A percentile compares a stretch with the other conserved stretches of the same genome.
These are phyloP conservation scores for Microcos paniculata DNA, from an alignment of 345 rosid genomes.

Conservation along the genomic window DNA sequence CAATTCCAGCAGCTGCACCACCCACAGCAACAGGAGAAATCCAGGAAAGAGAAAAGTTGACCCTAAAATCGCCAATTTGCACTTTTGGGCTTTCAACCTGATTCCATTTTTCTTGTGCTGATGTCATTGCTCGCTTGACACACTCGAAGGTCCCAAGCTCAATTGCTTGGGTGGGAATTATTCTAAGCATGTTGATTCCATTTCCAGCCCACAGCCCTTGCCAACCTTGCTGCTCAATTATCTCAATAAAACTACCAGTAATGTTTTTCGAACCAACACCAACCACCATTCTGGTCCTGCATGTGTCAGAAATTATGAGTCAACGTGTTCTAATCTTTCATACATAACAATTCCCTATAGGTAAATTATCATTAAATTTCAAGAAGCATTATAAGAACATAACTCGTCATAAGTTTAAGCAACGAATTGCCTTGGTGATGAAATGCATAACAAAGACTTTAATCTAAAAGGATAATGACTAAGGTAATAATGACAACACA, in stretches of 20 bases:
- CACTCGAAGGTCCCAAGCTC: slow-evolving; percentile 93
- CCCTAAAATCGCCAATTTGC: slow-evolving; percentile 61
- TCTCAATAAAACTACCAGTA: slow-evolving; percentile 83
- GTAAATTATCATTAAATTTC: too few relatives aligned
- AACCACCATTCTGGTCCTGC: slow-evolving; percentile 97
- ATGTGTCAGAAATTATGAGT: slow-evolving; percentile 16
- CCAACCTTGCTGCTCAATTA: slow-evolving; percentile 94
- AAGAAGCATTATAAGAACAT: neutral
- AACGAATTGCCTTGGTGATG: neutral
- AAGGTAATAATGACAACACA: neutral
- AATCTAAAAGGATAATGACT: neutral
- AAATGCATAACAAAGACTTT: neutral
- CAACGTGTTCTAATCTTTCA: neutral
- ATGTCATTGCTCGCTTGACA: slow-evolving; percentile 79
- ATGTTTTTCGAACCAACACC: slow-evolving; percentile 93
- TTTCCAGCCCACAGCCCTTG: slow-evolving; percentile 99
- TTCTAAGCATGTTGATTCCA: slow-evolving; percentile 86
- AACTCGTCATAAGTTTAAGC: neutral
- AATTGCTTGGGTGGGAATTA: slow-evolving; percentile 94
- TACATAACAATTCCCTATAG: neutral
- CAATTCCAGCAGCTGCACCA: slow-evolving; percentile 97
- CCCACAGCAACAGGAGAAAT: slow-evolving; percentile 90
- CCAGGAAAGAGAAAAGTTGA: slow-evolving; percentile 72
- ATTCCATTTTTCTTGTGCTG: slow-evolving; percentile 69
- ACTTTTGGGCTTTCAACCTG: slow-evolving; percentile 47